Percentiles rank a stretch among this genome's conserved stretches.
These are phyloP conservation scores for Gynochthodes officinalis DNA, from an alignment of 257 asterid species.

Conservation along the genomic window DNA sequence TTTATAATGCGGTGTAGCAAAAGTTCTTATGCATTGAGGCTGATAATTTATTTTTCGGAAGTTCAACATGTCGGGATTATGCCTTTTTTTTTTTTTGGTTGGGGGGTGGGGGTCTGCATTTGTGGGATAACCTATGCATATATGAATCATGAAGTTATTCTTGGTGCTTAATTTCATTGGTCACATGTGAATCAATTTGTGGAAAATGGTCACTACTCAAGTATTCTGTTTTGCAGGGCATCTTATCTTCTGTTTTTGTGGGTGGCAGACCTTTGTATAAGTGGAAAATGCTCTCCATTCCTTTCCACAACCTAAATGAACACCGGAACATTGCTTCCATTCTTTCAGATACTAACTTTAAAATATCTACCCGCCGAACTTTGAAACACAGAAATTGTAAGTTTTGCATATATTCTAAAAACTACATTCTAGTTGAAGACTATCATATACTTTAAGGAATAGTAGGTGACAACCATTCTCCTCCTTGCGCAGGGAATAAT, in stretches of 20 bases:
- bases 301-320: slow-evolving; percentile 58
- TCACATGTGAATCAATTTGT: not conserved
- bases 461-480: slow-evolving; percentile 1
- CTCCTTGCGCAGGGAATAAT: slow-evolving; percentile 35
- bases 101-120: too few species aligned
- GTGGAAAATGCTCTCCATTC: slow-evolving; percentile 78
- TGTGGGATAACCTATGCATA: not conserved
- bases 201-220: slow-evolving; percentile 1
- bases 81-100: not conserved
- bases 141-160: not conserved
- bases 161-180: not conserved
- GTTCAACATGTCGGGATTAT: not conserved
- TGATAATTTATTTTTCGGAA: not conserved
- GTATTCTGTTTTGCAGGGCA: slow-evolving; percentile 60
- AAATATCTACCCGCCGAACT: slow-evolving; percentile 26
- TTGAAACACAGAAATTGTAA: slow-evolving; percentile 35
- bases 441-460: not conserved
- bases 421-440: not conserved
- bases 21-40: not conserved
- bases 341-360: slow-evolving; percentile 27
- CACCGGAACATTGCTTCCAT: slow-evolving; percentile 35
- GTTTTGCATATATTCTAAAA: slow-evolving; percentile 15
- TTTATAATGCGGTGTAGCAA: not conserved
- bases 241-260: slow-evolving; percentile 72
- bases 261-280: slow-evolving; percentile 52